Evolutionary conservation across 331 rosid genomes (phyloP).

Genomic region (Acacia concinna): DNA sequence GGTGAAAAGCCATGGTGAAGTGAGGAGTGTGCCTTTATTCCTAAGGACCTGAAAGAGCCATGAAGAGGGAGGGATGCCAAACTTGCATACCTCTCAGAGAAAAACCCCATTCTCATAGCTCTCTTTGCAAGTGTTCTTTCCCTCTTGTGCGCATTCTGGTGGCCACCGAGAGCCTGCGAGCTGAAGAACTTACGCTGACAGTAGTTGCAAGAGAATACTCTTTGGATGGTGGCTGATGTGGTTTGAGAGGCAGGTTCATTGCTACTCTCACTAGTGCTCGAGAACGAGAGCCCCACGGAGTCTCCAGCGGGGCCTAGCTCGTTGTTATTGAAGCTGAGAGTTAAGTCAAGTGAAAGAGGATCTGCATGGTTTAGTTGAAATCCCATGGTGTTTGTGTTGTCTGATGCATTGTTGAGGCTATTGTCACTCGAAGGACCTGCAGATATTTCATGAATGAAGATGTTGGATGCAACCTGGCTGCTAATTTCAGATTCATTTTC

Average conservation of each 20-base stretch:
- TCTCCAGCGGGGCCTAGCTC: slow-evolving; percentile 41
- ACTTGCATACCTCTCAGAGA: slow-evolving; percentile 64
- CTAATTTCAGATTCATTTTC: slow-evolving; percentile 69
- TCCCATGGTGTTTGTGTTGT: slow-evolving; percentile 15
- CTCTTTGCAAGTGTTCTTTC: slow-evolving; percentile 82
- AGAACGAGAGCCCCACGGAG: slow-evolving; percentile 64
- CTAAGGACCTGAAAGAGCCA: slow-evolving; percentile 74
- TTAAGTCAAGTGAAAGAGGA: slow-evolving; percentile 60
- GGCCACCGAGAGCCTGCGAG: slow-evolving; percentile 98
- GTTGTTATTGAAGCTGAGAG: slow-evolving; percentile 56
- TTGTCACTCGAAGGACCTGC: slow-evolving; percentile 52
- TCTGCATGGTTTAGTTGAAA: not conserved
- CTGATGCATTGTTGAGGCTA: slow-evolving; percentile 41
- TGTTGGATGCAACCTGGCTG: slow-evolving; percentile 83
- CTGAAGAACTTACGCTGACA: slow-evolving; percentile 86
- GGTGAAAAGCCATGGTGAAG: slow-evolving; percentile 55
- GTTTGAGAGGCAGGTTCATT: slow-evolving; percentile 54
- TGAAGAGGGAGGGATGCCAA: slow-evolving; percentile 76
- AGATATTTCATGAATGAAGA: slow-evolving; percentile 63
- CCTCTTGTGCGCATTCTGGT: slow-evolving; percentile 89
- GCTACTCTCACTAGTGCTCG: slow-evolving; percentile 87
- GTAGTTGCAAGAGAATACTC: slow-evolving; percentile 84
- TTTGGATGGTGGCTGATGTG: slow-evolving; percentile 41
- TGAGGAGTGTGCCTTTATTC: slow-evolving; percentile 84
- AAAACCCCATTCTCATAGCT: slow-evolving; percentile 78